A percentile compares a stretch with the other conserved stretches of the same genome.
phyloP scores from a whole-genome alignment of 768 basidiomycete species.

The Mycena alexandri region DNA sequence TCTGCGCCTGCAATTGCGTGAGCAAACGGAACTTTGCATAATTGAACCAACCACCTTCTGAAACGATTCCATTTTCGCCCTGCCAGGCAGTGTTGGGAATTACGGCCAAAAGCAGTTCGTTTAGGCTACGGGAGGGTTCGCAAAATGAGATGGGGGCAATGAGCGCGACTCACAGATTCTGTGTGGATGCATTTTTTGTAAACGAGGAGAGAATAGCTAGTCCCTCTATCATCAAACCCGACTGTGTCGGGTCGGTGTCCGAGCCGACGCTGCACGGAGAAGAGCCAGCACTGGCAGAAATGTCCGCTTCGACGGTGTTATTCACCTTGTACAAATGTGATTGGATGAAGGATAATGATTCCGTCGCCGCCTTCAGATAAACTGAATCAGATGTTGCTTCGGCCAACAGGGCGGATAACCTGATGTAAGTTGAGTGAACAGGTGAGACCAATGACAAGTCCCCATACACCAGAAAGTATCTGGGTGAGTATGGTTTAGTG shows the following conservation, averaged over 20 bases:
- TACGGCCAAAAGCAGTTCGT: neutral
- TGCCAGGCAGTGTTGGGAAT: conserved; percentile 8
- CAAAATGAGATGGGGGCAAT: neutral
- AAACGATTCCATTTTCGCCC: conserved; percentile 2
- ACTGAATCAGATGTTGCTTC: no score
- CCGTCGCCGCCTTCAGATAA: no score
- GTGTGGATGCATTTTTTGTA: neutral
- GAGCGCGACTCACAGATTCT: neutral
- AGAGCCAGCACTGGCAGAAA: conserved; percentile 3
- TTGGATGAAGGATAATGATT: no score
- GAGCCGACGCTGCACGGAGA: neutral
- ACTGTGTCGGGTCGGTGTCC: neutral
- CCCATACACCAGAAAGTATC: no score
- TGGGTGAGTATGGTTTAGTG: no score
- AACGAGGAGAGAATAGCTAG: conserved; percentile 12
- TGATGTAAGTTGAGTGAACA: no score
- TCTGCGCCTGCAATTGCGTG: neutral
- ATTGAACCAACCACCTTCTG: neutral
- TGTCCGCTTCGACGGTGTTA: conserved; percentile 13
- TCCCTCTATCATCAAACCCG: conserved; percentile 22
- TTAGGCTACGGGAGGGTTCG: conserved; percentile 5
- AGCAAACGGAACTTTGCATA: neutral
- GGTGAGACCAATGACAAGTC: no score
- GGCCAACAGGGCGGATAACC: no score
- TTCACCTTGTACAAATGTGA: no score